These are phyloP conservation scores for Vitis riparia DNA, from an alignment of 164 flowering plant genomes.

Conservation along the genomic window DNA sequence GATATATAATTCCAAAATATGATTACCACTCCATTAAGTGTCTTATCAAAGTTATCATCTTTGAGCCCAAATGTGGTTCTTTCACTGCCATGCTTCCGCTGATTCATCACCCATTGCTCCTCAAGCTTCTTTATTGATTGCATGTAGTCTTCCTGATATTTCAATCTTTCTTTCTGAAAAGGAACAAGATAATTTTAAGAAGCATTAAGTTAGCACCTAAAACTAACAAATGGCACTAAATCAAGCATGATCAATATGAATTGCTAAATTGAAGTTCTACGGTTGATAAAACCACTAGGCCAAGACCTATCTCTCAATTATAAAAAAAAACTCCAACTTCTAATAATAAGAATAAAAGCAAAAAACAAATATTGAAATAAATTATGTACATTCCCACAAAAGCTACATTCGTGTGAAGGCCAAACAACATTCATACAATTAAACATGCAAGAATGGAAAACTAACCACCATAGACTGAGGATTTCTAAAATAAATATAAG, in stretches of 20 bases:
- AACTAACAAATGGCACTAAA: background rate
- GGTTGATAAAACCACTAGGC: background rate
- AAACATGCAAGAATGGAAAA: too few relatives aligned
- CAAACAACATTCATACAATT: too few relatives aligned
- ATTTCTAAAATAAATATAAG: too few relatives aligned
- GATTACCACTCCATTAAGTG: conserved; percentile 41
- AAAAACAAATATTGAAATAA: too few relatives aligned
- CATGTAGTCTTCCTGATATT: conserved; percentile 73
- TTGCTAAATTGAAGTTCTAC: background rate
- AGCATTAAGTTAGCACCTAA: background rate
- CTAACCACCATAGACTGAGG: too few relatives aligned
- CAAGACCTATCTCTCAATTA: background rate
- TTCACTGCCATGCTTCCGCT: conserved; percentile 44
- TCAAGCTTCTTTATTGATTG: conserved; percentile 85
- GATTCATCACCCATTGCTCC: conserved; percentile 58
- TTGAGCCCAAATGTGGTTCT: conserved; percentile 16
- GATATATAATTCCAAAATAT: background rate
- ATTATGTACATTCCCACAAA: too few relatives aligned
- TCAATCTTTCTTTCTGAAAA: conserved; percentile 60
- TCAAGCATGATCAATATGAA: background rate
- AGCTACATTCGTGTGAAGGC: too few relatives aligned
- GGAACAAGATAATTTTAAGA: conserved; percentile 1
- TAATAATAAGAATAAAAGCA: too few relatives aligned
- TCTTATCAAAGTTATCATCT: conserved; percentile 27
- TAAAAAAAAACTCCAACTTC: background rate